phyloP scores from a whole-genome alignment of 2,329 filamentous ascomycete species.

The Fusarium euwallaceae region DNA sequence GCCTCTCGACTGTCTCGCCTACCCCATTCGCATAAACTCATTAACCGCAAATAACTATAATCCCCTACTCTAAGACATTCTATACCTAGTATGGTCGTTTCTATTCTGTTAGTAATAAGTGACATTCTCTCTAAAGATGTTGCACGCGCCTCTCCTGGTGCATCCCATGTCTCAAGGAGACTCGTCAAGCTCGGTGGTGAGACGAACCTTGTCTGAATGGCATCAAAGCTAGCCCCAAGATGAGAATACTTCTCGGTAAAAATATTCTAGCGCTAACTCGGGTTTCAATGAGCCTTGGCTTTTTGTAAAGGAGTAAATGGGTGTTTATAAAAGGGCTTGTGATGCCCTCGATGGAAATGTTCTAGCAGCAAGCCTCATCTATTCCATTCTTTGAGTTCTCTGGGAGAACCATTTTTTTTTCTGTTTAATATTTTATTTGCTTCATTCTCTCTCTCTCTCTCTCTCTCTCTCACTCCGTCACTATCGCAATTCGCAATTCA shows the following conservation, averaged over 20 bases:
- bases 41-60: neutral
- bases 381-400: neutral
- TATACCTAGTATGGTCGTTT: neutral
- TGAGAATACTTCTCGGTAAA: neutral
- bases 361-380: neutral
- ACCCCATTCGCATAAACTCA: neutral
- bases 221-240: slow-evolving; percentile 10
- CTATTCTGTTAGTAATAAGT: neutral
- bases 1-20: neutral
- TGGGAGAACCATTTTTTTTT: neutral
- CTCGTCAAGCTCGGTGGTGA: slow-evolving; percentile 20
- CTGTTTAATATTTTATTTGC: neutral
- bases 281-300: slow-evolving; percentile 8
- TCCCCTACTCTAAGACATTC: neutral
- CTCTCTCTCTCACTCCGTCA: too few species aligned
- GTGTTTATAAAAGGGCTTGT: slow-evolving; percentile 25
- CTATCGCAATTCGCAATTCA: neutral
- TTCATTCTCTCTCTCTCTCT: neutral
- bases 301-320: slow-evolving; percentile 13
- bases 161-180: slow-evolving; percentile 32
- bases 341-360: slow-evolving; percentile 5
- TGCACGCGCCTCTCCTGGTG: slow-evolving; percentile 18
- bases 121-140: neutral
- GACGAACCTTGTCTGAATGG: slow-evolving; percentile 26
- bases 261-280: neutral